Percentiles rank a stretch among this genome's conserved stretches.
These are phyloP conservation scores for Solanum bulbocastanum DNA, from an alignment of 257 asterid genomes.

Conservation along the genomic window DNA sequence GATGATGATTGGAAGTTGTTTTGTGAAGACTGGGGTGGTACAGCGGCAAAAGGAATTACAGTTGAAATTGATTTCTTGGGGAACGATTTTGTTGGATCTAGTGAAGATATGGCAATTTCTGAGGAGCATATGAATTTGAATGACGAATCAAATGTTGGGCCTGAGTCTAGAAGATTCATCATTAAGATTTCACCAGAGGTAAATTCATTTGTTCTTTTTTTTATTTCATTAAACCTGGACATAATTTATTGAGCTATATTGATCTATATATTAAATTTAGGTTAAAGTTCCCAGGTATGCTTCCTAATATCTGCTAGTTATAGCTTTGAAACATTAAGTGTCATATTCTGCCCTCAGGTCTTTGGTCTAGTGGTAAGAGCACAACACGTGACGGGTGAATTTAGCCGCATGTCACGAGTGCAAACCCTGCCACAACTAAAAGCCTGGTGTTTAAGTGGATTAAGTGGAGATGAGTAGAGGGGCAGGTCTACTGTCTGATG, in stretches of 20 bases:
- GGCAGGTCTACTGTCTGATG: neutral
- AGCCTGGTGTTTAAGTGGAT: neutral
- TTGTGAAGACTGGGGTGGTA: constrained; percentile 90
- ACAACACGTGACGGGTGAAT: neutral
- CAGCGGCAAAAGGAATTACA: constrained; percentile 43
- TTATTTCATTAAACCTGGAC: neutral
- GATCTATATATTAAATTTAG: neutral
- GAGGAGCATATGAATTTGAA: constrained; percentile 33
- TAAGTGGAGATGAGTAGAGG: neutral
- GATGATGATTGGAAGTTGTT: constrained; percentile 86
- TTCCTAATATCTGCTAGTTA: neutral
- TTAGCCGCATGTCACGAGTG: neutral
- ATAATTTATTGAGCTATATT: neutral
- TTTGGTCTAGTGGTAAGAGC: neutral
- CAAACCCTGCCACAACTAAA: neutral
- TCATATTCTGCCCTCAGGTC: neutral
- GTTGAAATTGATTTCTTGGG: constrained; percentile 47
- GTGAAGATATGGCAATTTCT: constrained; percentile 34
- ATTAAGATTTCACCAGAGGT: constrained; percentile 80
- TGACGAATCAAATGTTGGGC: constrained; percentile 32
- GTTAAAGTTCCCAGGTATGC: neutral
- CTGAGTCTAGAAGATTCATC: constrained; percentile 30
- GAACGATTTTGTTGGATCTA: constrained; percentile 29
- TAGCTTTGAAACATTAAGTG: neutral
- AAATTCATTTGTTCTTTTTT: constrained; percentile 15